Base-by-base conservation (phyloP, 2,329 filamentous ascomycete genomes). In the Ascochyta clinopodiicola region DNA sequence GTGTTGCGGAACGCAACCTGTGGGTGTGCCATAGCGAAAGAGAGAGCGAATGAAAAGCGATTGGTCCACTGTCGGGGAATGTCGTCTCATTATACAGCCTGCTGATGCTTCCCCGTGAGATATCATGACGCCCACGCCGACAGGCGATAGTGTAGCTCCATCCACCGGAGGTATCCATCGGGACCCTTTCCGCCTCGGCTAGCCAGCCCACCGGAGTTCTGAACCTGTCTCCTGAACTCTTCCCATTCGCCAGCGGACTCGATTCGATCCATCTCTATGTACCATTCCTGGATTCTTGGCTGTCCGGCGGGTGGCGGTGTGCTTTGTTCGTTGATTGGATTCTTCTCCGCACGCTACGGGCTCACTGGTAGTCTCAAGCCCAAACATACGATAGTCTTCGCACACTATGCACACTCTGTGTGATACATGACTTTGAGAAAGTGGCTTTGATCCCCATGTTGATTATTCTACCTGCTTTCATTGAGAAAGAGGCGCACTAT, bases 1-100 rank as follows among this genome's bases (percentile, higher is more conserved):
- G 56, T 58, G 17, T 58, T 46, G 36, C 50, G 56, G 19, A 58
- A 58, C 21, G 50, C 34, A 9, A 36, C 40, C 19, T 58, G 56
- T 29, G 56, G 56, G 13, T 58, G 31, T 7, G 50, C 45, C 56
- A 58, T 54, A 29, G 13, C 21, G 13, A 24, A 42, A 7, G 32
- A 35, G 3, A n/a, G 35, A 13, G 2, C n/a, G 22, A 13, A 24
- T 24, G 12, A 13, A 4, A 24, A 17, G 9, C 9, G 27, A 29
- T 9, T 10, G 1, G 9, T 29, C 27, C 3, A 7, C 27, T 10
- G 27, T 8, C 7, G 22, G 38, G 24, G 17, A 17, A 17, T 13
- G 7, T 42, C 24, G 4, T 15, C 13, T 8, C 13, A 42, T 24
- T 42, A 29, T 42, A 27, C 6, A 42, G 6, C 21, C 29, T 29